Evolutionary conservation across 1,284 basidiomycete genomes (phyloP).

Genomic region (Paramarasmius palmivorus): DNA sequence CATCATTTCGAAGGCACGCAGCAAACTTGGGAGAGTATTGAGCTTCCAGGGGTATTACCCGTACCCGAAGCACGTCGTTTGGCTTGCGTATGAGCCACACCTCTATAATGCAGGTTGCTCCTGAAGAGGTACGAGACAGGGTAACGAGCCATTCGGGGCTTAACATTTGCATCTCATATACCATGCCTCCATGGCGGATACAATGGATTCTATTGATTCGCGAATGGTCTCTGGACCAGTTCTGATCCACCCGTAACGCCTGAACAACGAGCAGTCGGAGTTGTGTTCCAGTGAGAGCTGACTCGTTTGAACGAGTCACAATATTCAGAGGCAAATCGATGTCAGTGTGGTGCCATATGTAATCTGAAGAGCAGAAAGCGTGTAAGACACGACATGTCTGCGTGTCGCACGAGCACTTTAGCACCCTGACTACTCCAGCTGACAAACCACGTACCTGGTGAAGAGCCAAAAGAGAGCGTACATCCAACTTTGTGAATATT

Average conservation of each 20-base stretch:
- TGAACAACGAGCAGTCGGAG: conserved; percentile 37
- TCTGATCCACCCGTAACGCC: conserved; percentile 50
- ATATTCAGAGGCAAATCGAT: conserved; percentile 36
- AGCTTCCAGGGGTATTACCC: conserved; percentile 32
- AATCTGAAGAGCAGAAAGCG: conserved; percentile 44
- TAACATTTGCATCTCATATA: conserved; percentile 45
- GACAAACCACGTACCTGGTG: conserved; percentile 40
- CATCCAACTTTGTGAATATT: conserved; percentile 29
- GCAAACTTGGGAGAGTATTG: conserved; percentile 33
- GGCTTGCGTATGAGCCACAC: conserved; percentile 39
- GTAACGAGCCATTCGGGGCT: conserved; percentile 48
- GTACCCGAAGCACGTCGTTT: conserved; percentile 28
- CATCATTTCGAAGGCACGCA: conserved; percentile 27
- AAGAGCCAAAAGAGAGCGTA: conserved; percentile 45
- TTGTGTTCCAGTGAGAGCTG: conserved; percentile 29
- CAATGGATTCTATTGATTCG: conserved; percentile 34
- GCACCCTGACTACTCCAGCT: not conserved
- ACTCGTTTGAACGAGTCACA: conserved; percentile 24
- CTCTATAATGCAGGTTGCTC: conserved; percentile 25
- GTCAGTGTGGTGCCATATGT: conserved; percentile 49
- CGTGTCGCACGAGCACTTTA: conserved; percentile 22
- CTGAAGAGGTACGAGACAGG: conserved; percentile 34
- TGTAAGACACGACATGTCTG: conserved; percentile 59
- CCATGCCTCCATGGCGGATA: conserved; percentile 35
- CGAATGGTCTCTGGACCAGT: conserved; percentile 44